Percentiles rank a stretch among this genome's conserved stretches.
These are phyloP conservation scores for Antrodiella citrinella DNA, from an alignment of 768 basidiomycete species.

Conservation along the genomic window DNA sequence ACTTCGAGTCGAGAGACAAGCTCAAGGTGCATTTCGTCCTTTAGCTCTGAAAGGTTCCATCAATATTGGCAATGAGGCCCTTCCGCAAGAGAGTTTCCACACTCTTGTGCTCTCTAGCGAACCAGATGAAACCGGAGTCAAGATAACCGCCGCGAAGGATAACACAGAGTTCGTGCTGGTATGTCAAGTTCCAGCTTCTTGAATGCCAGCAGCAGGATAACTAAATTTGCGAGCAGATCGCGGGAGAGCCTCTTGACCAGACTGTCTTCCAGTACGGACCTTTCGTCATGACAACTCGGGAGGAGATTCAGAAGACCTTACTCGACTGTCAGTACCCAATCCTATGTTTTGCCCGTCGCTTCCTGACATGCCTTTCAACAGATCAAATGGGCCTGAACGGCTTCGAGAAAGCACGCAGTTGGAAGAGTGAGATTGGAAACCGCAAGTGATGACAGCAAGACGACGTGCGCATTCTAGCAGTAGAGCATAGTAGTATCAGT, in stretches of 20 bases:
- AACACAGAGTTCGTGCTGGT: conserved; percentile 74
- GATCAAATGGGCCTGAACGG: conserved; percentile 75
- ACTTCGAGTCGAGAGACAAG: not conserved
- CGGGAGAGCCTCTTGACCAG: conserved; percentile 87
- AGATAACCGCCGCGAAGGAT: conserved; percentile 47
- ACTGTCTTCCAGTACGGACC: conserved; percentile 82
- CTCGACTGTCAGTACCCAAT: conserved; percentile 54
- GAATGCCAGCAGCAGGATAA: too few species aligned
- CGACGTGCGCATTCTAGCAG: not conserved
- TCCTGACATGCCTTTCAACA: too few species aligned
- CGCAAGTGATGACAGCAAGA: conserved; percentile 1
- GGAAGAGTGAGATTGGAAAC: conserved; percentile 75
- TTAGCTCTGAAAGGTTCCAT: conserved; percentile 63
- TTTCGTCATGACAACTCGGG: conserved; percentile 76
- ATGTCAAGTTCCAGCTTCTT: conserved; percentile 15
- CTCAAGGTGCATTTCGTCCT: conserved; percentile 2
- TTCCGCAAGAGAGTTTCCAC: conserved; percentile 52
- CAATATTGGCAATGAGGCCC: conserved; percentile 42
- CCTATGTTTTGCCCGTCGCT: too few species aligned
- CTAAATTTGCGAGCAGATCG: conserved; percentile 55
- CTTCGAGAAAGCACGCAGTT: conserved; percentile 82
- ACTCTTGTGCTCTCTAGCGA: conserved; percentile 76
- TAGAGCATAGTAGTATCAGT: too few species aligned
- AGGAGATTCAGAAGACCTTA: conserved; percentile 78
- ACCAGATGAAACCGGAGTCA: conserved; percentile 56